Percentiles rank a stretch among this genome's conserved stretches.
Evolutionary conservation across 345 rosid genomes (phyloP).

Genomic region (Citrus sp.): DNA sequence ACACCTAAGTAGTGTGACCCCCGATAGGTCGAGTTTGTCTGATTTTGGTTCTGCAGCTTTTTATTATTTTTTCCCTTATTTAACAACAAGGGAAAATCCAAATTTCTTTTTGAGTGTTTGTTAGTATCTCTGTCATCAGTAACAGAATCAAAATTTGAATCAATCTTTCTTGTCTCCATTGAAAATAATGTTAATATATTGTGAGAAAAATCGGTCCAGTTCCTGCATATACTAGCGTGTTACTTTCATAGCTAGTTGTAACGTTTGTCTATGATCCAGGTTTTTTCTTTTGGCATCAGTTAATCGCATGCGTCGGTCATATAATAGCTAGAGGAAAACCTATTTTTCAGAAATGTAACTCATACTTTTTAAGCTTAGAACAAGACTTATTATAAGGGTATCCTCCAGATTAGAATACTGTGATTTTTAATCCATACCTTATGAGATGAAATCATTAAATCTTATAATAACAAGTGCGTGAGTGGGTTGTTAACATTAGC

Average conservation of each 20-base stretch:
- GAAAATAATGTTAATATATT: neutral
- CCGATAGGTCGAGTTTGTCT: neutral
- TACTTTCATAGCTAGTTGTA: too few relatives aligned
- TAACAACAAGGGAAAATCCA: neutral
- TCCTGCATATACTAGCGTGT: neutral
- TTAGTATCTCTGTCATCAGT: neutral
- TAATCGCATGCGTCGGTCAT: too few relatives aligned
- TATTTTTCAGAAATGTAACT: too few relatives aligned
- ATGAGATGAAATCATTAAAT: too few relatives aligned
- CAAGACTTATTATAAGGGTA: too few relatives aligned
- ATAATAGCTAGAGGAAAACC: too few relatives aligned
- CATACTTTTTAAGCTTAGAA: too few relatives aligned
- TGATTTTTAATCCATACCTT: too few relatives aligned
- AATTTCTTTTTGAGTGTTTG: neutral
- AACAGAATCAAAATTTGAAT: neutral
- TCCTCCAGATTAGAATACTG: too few relatives aligned
- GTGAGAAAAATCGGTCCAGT: neutral
- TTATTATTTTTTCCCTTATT: neutral
- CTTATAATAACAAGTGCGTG: too few relatives aligned
- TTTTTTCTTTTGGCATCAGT: neutral
- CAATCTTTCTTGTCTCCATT: neutral
- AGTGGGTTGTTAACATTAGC: too few relatives aligned
- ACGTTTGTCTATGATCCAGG: neutral
- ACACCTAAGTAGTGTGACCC: too few relatives aligned
- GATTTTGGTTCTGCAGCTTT: neutral